These are phyloP conservation scores for Mycena haematopus DNA, from an alignment of 768 basidiomycete species.

Conservation along the genomic window DNA sequence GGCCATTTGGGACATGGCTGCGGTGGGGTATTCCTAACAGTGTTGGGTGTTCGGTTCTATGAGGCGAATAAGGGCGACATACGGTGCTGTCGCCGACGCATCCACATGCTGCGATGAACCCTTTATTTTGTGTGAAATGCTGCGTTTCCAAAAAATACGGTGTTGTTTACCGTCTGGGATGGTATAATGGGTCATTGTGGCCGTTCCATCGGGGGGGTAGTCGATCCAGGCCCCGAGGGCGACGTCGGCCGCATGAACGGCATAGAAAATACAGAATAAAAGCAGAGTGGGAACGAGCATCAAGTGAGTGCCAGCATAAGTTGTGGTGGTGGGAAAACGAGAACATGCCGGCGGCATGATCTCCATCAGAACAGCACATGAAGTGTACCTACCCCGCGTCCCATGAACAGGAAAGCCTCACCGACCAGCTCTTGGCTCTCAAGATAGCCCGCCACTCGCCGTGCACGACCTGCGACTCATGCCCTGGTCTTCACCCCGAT, in stretches of 20 bases:
- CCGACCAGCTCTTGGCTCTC: slow-evolving; percentile 58
- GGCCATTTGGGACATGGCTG: too few species aligned
- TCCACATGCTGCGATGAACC: slow-evolving; percentile 74
- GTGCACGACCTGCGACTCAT: slow-evolving; percentile 70
- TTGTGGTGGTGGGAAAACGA: slow-evolving; percentile 9
- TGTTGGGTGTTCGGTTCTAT: too few species aligned
- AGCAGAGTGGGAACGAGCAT: slow-evolving; percentile 27
- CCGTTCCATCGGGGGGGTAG: slow-evolving; percentile 65
- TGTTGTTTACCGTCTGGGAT: slow-evolving; percentile 42
- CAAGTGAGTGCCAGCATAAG: slow-evolving; percentile 27
- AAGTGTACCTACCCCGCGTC: slow-evolving; percentile 72
- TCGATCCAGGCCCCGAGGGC: slow-evolving; percentile 67
- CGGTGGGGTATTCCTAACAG: too few species aligned
- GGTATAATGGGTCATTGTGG: slow-evolving; percentile 83
- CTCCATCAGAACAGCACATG: too few species aligned
- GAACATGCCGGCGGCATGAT: too few species aligned
- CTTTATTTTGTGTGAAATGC: background rate
- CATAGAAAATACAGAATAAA: slow-evolving; percentile 15
- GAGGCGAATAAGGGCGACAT: slow-evolving; percentile 28
- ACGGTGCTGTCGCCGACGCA: slow-evolving; percentile 68
- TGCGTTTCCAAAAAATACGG: background rate
- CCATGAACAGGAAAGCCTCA: slow-evolving; percentile 55
- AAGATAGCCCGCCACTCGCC: slow-evolving; percentile 86
- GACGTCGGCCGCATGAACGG: slow-evolving; percentile 11
- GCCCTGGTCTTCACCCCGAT: slow-evolving; percentile 74